These are phyloP conservation scores for Anthracocystis walkeri DNA, from an alignment of 1,284 basidiomycete species.

Conservation along the genomic window DNA sequence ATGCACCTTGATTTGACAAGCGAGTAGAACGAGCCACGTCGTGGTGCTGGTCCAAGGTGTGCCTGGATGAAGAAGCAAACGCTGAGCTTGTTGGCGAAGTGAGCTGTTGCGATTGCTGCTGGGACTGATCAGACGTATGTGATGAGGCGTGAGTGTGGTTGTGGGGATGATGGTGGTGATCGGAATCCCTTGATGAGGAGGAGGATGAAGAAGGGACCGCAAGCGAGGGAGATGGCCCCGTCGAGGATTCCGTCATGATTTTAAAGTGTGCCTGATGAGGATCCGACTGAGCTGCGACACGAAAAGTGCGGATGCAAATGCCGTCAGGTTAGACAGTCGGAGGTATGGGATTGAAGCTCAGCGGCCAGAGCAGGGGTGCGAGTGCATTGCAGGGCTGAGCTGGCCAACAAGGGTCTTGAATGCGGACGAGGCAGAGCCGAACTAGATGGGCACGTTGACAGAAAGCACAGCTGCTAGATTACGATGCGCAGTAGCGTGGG, in stretches of 20 bases:
- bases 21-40: not conserved
- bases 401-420: not conserved
- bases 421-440: constrained; percentile 24
- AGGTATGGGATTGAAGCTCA: constrained; percentile 23
- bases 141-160: constrained; percentile 1
- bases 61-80: constrained; percentile 28
- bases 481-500: constrained; percentile 12
- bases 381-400: constrained; percentile 23
- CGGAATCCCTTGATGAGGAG: not conserved
- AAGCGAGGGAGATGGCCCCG: not conserved
- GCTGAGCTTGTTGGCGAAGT: not conserved
- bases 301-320: not conserved
- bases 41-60: constrained; percentile 20
- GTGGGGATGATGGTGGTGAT: constrained; percentile 13
- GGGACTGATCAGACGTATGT: not conserved
- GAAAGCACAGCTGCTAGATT: not conserved
- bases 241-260: constrained; percentile 15
- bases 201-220: constrained; percentile 1
- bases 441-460: not conserved
- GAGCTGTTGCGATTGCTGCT: not conserved
- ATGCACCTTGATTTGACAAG: constrained; percentile 4
- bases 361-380: constrained; percentile 11
- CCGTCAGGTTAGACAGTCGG: not conserved
- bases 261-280: not conserved
- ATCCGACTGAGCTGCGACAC: constrained; percentile 6